Base-by-base conservation (phyloP, 768 basidiomycete genomes). In the Mycena kentingensis region DNA sequence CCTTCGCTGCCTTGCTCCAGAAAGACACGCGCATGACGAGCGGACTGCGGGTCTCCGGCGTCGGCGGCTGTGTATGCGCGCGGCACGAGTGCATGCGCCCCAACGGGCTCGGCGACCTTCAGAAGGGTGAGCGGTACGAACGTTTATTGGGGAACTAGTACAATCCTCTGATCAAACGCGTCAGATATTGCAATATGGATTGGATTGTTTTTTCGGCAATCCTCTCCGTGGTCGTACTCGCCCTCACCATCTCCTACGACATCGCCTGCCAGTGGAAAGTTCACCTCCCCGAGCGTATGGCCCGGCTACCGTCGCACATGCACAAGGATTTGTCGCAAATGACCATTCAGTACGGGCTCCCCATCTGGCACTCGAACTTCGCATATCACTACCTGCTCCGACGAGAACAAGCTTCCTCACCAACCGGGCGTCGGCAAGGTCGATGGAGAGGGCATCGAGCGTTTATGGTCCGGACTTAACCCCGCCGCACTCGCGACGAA, bases 401-500 rank as follows among this genome's bases (percentile, higher is more conserved):
- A 21, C 18, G 8, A 35, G 3, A 37, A 34, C 34, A 55, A 53
- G 3, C 35, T 64, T 3, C 45, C 48, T 12, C 54, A 45, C 24
- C 46, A 42, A 15, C 27, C 32, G 4, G 52, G 60, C 11, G 36
- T 45, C 3, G 54, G 55, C 10, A 45, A 34, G 16, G 45, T 38
- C 2, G 47, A 55, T 27, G 52, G 47, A n/a, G n/a, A n/a, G n/a
- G n/a, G n/a, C n/a, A n/a, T n/a, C n/a, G n/a, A n/a, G n/a, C n/a
- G n/a, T n/a, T 18, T 44, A 0, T 73, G 72, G 73, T 32, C 68
- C 0, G 48, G 35, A 0, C 28, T 63, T 2, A 70, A 73, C 37
- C 44, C 51, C 0, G 48, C 50, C 0, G 57, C 64, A 0, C 47
- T 50, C 3, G 65, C 60, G 31, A 70, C 66, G 0, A 60, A 62